Base-by-base conservation (phyloP, 768 basidiomycete genomes). In the Agrocybe chaxingu region DNA sequence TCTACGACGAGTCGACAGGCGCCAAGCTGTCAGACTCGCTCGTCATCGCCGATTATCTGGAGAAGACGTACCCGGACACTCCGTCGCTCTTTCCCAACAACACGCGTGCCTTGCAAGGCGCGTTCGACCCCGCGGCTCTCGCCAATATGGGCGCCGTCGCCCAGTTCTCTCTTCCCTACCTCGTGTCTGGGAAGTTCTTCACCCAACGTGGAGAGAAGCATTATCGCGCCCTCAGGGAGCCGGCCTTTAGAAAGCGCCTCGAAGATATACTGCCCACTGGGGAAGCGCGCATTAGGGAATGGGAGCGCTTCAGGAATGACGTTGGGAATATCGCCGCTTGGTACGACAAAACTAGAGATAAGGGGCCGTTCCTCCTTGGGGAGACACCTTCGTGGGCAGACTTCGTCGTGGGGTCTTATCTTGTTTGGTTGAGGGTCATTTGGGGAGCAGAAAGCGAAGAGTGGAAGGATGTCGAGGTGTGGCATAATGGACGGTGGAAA, bases 1-100 rank as follows among this genome's bases (percentile, higher is more conserved):
- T 84, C 47, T 58, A 73, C 54, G 80, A 82, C 56, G 69, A 71
- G 0, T 60, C 60, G 32, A 79, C 75, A 4, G 67, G 66, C 5
- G 52, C 58, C 1, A 48, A 63, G 5, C 33, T 81, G 30, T 54
- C 70, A 8, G 76, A 81, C 31, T 80, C 80, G 0, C 54, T 63
- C 35, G 57, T 53, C 31, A 82, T 84, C 49, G 79, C 76, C 1
- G 54, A 66, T 11, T 80, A 83, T 59, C 68, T 82, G 48, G 81
- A 82, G 48, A 62, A 65, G 1, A 66, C 69, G 1, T 82, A 80
- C 55, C 77, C 80, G 0, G 61, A 68, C 42, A 68, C 72, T 0
- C 73, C 72, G 2, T 55, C 42, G 7, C 56, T 80, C 13, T 59
- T 79, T 53, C 74, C 72, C 0, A 46, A 57, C 45, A 51, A 51